Conservation (phyloP, 2,329 filamentous ascomycete genomes). For the Exophiala dermatitidis region DNA sequence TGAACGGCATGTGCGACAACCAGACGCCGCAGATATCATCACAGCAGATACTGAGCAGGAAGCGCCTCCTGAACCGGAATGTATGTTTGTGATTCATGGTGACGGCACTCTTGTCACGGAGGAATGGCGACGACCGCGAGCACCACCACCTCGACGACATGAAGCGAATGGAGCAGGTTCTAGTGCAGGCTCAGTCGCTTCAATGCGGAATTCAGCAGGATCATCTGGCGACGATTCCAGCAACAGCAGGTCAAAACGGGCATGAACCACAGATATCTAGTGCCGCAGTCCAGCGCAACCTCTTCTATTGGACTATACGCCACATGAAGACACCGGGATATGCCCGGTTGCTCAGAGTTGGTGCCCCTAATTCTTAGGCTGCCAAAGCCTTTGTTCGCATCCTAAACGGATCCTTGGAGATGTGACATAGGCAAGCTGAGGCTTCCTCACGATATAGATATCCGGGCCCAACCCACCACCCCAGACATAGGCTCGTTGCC, state of each 20-base stretch:
- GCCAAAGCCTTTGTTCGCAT: no score
- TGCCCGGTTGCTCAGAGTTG: no score
- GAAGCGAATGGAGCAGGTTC: no score
- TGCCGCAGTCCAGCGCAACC: no score
- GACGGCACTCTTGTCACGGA: not conserved
- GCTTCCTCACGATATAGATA: conserved; percentile 6
- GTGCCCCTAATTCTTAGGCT: no score
- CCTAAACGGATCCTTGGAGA: no score
- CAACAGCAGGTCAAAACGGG: no score
- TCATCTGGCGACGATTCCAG: no score
- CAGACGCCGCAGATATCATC: not conserved
- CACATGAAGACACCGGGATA: no score
- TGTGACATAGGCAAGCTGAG: not conserved
- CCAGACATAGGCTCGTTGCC: conserved; percentile 1
- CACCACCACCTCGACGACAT: not conserved
- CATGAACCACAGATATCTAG: no score
- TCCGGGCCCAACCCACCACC: conserved; percentile 5
- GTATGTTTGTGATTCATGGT: not conserved
- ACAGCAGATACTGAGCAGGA: not conserved
- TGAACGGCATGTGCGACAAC: not conserved
- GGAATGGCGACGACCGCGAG: not conserved
- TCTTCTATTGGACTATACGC: no score
- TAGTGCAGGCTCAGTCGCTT: not conserved
- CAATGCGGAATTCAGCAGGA: not conserved
- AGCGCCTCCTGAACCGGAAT: not conserved